phyloP scores from a whole-genome alignment of 495 filamentous ascomycete genomes.

The Hypoxylon perforatum region DNA sequence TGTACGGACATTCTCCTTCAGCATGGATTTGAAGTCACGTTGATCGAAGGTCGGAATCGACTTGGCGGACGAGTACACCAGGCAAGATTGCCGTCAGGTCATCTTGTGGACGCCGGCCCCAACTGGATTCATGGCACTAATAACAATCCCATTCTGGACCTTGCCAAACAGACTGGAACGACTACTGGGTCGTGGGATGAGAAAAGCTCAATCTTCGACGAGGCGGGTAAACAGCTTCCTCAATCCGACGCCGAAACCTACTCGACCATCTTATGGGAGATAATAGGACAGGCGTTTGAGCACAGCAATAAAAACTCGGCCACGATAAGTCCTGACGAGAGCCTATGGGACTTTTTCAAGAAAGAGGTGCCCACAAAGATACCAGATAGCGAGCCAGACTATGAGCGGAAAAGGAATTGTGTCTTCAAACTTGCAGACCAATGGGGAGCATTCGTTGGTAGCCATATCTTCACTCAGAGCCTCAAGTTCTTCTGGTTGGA shows the following conservation, averaged over 20 bases:
- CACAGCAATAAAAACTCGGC: constrained; percentile 76
- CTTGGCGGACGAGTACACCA: constrained; percentile 82
- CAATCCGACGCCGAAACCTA: constrained; percentile 63
- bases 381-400: constrained; percentile 57
- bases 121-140: constrained; percentile 96
- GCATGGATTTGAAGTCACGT: constrained; percentile 82
- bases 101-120: constrained; percentile 73
- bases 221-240: constrained; percentile 68
- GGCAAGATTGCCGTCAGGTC: constrained; percentile 57
- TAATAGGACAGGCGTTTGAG: constrained; percentile 80
- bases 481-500: constrained; percentile 95
- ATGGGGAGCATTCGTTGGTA: constrained; percentile 93
- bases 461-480: constrained; percentile 77
- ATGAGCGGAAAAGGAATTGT: constrained; percentile 59
- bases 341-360: constrained; percentile 81
- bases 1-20: constrained; percentile 85
- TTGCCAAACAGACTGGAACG: constrained; percentile 77
- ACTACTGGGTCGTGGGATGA: constrained; percentile 68
- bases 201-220: constrained; percentile 67
- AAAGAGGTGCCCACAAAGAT: constrained; percentile 67
- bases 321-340: constrained; percentile 71
- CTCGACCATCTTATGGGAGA: constrained; percentile 77
- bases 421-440: constrained; percentile 74
- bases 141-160: constrained; percentile 83
- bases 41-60: constrained; percentile 85